Evolutionary conservation across 2,329 filamentous ascomycete species (phyloP).

Genomic region (Alternaria brassicae): DNA sequence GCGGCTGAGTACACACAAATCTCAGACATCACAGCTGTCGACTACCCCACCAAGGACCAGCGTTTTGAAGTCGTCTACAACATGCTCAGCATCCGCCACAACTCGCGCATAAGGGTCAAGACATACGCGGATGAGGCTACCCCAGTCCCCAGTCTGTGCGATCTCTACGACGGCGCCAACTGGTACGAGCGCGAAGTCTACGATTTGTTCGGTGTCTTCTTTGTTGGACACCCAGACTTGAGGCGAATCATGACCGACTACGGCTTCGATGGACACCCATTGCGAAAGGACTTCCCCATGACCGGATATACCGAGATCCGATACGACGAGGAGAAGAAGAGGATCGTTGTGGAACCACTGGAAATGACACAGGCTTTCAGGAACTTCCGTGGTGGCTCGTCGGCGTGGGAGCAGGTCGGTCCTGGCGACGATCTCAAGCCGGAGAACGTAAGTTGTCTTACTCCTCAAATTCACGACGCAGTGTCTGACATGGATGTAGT

Average conservation of each 20-base stretch:
- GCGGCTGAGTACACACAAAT: slow-evolving; percentile 95
- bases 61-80: slow-evolving; percentile 99
- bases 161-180: slow-evolving; percentile 91
- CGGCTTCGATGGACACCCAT: slow-evolving; percentile 95
- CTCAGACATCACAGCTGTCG: slow-evolving; percentile 89
- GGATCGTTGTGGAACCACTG: slow-evolving; percentile 95
- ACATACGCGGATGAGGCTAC: slow-evolving; percentile 97
- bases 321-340: slow-evolving; percentile 99
- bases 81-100: slow-evolving; percentile 92
- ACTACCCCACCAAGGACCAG: slow-evolving; percentile 93
- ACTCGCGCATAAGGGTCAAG: slow-evolving; percentile 96
- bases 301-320: slow-evolving; percentile 98
- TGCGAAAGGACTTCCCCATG: slow-evolving; percentile 97
- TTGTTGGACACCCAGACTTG: slow-evolving; percentile 91
- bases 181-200: slow-evolving; percentile 99
- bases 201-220: slow-evolving; percentile 97
- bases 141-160: slow-evolving; percentile 86
- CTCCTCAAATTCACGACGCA: background rate
- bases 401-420: slow-evolving; percentile 72
- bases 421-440: slow-evolving; percentile 79
- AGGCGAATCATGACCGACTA: slow-evolving; percentile 99
- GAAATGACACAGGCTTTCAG: slow-evolving; percentile 98
- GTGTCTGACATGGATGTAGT: slow-evolving; percentile 55
- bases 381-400: slow-evolving; percentile 88
- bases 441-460: slow-evolving; percentile 59